These are phyloP conservation scores for Yamadazyma nakazawae DNA, from an alignment of 805 yeast genomes.

Conservation along the genomic window DNA sequence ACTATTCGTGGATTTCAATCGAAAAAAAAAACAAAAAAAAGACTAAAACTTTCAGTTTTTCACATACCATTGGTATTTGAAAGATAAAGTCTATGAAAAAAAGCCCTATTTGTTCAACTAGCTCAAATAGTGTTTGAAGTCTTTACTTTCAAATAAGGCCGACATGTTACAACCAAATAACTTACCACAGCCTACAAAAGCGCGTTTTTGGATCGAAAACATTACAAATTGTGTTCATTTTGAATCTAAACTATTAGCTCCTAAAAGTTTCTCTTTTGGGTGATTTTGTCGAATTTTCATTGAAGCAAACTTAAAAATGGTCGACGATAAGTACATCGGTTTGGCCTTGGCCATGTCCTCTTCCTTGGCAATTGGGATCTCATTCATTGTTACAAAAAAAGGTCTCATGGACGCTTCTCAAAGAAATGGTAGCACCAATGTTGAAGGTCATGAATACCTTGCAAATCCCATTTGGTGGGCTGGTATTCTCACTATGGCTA, in stretches of 20 bases:
- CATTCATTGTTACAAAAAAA: slow-evolving; percentile 84
- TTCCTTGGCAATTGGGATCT: slow-evolving; percentile 85
- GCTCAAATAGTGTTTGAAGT: background rate
- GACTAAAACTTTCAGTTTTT: too few species aligned
- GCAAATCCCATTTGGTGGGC: slow-evolving; percentile 93
- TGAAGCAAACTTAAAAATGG: slow-evolving; percentile 18
- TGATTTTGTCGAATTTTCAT: background rate
- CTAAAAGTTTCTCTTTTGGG: background rate
- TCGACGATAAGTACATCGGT: slow-evolving; percentile 88
- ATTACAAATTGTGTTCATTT: background rate
- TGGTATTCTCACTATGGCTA: slow-evolving; percentile 85
- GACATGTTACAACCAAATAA: too few species aligned
- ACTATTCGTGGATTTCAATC: too few species aligned
- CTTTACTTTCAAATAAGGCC: background rate
- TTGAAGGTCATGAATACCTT: slow-evolving; percentile 74
- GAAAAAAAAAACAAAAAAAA: too few species aligned
- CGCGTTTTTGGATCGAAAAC: slow-evolving; percentile 1
- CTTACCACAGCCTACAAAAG: slow-evolving; percentile 1
- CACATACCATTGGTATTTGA: too few species aligned
- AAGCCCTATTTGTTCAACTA: too few species aligned
- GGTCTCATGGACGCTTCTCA: slow-evolving; percentile 72
- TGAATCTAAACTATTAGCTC: background rate
- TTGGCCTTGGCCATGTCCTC: slow-evolving; percentile 83
- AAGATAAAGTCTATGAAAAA: too few species aligned
- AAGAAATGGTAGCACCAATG: slow-evolving; percentile 51